phyloP scores from a whole-genome alignment of 1,284 basidiomycete genomes.

The Hypsizygus ulmarius region DNA sequence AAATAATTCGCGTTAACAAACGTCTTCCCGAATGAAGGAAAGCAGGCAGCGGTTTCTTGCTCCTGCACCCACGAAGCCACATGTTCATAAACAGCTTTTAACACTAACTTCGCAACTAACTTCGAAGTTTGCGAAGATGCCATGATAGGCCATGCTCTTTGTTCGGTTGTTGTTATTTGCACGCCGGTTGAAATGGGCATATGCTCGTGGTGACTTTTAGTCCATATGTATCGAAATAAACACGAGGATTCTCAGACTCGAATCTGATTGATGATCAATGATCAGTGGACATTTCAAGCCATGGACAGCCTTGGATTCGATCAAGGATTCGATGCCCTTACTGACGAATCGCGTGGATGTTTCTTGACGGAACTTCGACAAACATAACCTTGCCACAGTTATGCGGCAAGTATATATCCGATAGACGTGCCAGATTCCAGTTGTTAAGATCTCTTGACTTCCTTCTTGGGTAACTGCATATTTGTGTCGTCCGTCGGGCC shows the following conservation, averaged over 20 bases:
- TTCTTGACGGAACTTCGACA: not conserved
- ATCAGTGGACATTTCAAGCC: not conserved
- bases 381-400: slow-evolving; percentile 3
- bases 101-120: too few relatives aligned
- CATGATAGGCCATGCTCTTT: too few relatives aligned
- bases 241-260: slow-evolving; percentile 4
- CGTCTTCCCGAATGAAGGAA: too few relatives aligned
- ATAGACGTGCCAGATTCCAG: slow-evolving; percentile 8
- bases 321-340: slow-evolving; percentile 1
- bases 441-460: slow-evolving; percentile 8
- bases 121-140: too few relatives aligned
- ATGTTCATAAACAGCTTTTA: too few relatives aligned
- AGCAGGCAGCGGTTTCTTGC: too few relatives aligned
- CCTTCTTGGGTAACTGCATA: slow-evolving; percentile 2
- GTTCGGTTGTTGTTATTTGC: not conserved
- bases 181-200: not conserved
- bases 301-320: too few relatives aligned
- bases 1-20: too few relatives aligned
- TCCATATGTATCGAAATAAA: slow-evolving; percentile 5
- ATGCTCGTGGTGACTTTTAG: slow-evolving; percentile 4
- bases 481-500: slow-evolving; percentile 18
- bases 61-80: too few relatives aligned
- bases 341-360: slow-evolving; percentile 8
- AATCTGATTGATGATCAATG: too few relatives aligned
- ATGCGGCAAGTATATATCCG: slow-evolving; percentile 4